Evolutionary conservation across 176 grass and related monocot species (phyloP).

Genomic region (Microstegium vimineum): DNA sequence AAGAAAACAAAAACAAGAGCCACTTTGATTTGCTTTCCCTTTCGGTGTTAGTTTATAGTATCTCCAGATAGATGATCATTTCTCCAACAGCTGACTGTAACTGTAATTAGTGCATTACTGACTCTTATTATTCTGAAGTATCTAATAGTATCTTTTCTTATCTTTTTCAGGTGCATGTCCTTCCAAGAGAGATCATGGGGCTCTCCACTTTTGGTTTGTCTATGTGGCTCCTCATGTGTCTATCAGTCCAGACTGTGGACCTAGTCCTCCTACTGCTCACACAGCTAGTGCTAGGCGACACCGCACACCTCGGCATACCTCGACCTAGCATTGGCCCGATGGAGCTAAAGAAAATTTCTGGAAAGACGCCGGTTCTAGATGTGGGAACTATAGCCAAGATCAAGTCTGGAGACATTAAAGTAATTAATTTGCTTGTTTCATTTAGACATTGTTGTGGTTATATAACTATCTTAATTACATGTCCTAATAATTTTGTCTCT

Average conservation of each 20-base stretch:
- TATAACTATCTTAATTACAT: background rate
- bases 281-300: conserved; percentile 58
- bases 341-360: conserved; percentile 54
- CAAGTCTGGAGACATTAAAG: conserved; percentile 75
- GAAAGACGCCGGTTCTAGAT: conserved; percentile 88
- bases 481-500: background rate
- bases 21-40: conserved; percentile 17
- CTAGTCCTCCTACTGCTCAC: conserved; percentile 45
- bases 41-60: conserved; percentile 21
- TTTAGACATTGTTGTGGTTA: too few species aligned
- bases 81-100: conserved; percentile 1
- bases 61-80: background rate
- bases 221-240: conserved; percentile 51
- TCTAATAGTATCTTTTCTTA: background rate
- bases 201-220: conserved; percentile 76
- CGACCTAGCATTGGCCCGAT: conserved; percentile 69
- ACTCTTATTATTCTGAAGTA: background rate
- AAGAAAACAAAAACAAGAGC: conserved; percentile 19
- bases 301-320: conserved; percentile 39
- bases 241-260: conserved; percentile 50
- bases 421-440: background rate
- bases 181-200: conserved; percentile 75
- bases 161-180: conserved; percentile 68
- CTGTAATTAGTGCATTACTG: background rate
- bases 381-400: conserved; percentile 74